Conservation (phyloP, 352 stramenopile species). For the Poterioochromonas sp. region DNA sequence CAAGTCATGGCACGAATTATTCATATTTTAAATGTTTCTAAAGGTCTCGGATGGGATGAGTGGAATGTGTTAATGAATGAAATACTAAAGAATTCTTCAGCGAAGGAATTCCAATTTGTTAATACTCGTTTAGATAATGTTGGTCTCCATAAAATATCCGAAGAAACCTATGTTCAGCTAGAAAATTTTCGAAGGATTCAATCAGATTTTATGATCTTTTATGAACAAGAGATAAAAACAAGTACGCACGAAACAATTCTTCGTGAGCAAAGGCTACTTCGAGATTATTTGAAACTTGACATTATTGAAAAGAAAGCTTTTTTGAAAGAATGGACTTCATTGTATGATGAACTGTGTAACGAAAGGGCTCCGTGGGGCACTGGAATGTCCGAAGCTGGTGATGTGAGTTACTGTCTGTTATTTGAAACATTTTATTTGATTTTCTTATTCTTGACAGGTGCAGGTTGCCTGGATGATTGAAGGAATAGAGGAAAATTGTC, state of each 20-base stretch:
- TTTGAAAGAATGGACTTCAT: not conserved
- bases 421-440: not conserved
- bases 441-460: not conserved
- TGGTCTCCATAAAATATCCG: not conserved
- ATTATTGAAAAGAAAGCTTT: not conserved
- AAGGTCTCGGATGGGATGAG: not conserved
- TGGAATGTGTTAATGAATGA: not conserved
- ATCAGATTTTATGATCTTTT: too few species aligned
- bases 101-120: not conserved
- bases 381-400: not conserved
- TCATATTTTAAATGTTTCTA: not conserved
- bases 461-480: constrained; percentile 15
- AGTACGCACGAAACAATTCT: not conserved
- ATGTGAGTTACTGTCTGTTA: not conserved
- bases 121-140: not conserved
- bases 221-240: not conserved
- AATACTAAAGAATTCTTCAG: not conserved
- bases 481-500: not conserved
- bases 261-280: not conserved
- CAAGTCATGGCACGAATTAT: not conserved
- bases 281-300: not conserved
- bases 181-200: not conserved
- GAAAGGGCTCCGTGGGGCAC: not conserved
- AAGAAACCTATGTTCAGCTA: not conserved
- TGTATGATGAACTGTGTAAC: not conserved